Conservation (phyloP, 306 rosid genomes). For the Citrullus amarus region DNA sequence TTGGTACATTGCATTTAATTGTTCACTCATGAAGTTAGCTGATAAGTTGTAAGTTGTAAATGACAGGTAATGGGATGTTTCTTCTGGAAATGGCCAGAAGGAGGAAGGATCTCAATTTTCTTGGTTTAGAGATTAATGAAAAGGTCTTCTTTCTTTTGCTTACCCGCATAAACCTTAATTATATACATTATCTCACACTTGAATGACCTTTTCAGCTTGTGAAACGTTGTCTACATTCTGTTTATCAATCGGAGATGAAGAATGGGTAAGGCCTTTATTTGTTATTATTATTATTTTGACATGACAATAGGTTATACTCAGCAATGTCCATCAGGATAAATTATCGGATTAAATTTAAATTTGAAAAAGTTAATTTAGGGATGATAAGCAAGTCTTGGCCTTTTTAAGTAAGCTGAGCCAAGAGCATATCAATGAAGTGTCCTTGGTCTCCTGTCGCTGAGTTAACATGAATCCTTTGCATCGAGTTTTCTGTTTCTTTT, state of each 20-base stretch:
- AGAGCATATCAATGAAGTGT: background rate
- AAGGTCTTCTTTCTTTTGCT: conserved; percentile 33
- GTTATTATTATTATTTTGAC: background rate
- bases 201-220: conserved; percentile 50
- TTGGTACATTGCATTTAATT: background rate
- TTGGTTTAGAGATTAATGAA: conserved; percentile 84
- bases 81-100: conserved; percentile 72
- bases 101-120: conserved; percentile 66
- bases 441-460: background rate
- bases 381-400: background rate
- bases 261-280: conserved; percentile 44
- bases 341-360: background rate
- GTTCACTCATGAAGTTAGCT: conserved; percentile 9
- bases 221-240: conserved; percentile 47
- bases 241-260: conserved; percentile 23
- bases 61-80: conserved; percentile 79
- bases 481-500: background rate
- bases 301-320: background rate
- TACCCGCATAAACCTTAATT: background rate
- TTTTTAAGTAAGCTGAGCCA: background rate
- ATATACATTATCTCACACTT: conserved; percentile 1
- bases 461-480: background rate
- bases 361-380: too few species aligned
- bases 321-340: background rate
- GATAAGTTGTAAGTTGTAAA: conserved; percentile 4